These are phyloP conservation scores for Ogataea methylovora DNA, from an alignment of 805 yeast species.

Conservation along the genomic window DNA sequence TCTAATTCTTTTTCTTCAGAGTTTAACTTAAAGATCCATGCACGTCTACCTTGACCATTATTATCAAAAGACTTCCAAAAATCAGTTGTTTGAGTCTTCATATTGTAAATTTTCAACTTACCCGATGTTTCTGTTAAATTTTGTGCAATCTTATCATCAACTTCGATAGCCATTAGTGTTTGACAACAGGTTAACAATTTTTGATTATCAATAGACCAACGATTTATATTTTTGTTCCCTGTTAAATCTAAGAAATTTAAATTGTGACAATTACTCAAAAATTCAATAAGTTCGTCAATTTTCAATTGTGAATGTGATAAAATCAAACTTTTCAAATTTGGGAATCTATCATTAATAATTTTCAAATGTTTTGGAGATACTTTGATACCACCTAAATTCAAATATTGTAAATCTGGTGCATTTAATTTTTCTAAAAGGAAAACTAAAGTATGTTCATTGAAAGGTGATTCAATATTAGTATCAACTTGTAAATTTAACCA, in stretches of 20 bases:
- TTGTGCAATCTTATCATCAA: conserved; percentile 48
- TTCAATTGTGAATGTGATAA: conserved; percentile 31
- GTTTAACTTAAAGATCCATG: conserved; percentile 60
- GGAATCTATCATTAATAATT: conserved; percentile 32
- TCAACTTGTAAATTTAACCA: conserved; percentile 52
- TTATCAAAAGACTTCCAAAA: conserved; percentile 47
- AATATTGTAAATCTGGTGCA: conserved; percentile 36
- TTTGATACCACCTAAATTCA: conserved; percentile 47
- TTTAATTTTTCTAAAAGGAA: conserved; percentile 36
- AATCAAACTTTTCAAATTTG: conserved; percentile 33
- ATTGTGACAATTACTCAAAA: conserved; percentile 24
- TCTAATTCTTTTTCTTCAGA: conserved; percentile 15
- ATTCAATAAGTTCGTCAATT: conserved; percentile 29
- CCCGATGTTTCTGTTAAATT: conserved; percentile 32
- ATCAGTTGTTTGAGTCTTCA: conserved; percentile 13
- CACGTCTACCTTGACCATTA: conserved; percentile 59
- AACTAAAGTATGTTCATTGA: conserved; percentile 35
- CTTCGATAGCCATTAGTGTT: conserved; percentile 57
- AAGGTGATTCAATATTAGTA: conserved; percentile 43
- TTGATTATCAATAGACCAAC: conserved; percentile 51
- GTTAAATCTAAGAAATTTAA: conserved; percentile 60
- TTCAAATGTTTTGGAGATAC: conserved; percentile 31
- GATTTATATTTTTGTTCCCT: conserved; percentile 49
- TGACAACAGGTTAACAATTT: conserved; percentile 37
- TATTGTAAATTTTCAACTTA: conserved; percentile 18